These are phyloP conservation scores for Henningerozyma blattae DNA, from an alignment of 805 yeast genomes.

Conservation along the genomic window DNA sequence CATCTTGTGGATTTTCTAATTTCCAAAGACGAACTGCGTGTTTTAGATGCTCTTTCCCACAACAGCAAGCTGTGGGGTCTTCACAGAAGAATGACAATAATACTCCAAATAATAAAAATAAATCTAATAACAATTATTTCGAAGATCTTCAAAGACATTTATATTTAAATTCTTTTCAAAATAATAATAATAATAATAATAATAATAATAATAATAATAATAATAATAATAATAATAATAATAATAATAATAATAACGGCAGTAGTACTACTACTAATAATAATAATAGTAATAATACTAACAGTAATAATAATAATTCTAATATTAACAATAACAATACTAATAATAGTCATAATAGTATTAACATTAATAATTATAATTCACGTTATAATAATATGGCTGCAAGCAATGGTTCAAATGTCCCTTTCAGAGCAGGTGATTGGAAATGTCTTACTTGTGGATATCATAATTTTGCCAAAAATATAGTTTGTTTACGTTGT, in stretches of 20 bases:
- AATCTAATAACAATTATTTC: neutral
- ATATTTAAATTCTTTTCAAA: too few species aligned
- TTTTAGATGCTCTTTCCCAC: slow-evolving; percentile 85
- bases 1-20: slow-evolving; percentile 88
- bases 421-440: slow-evolving; percentile 95
- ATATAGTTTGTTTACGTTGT: slow-evolving; percentile 76
- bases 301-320: slow-evolving; percentile 11
- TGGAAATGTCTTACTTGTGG: slow-evolving; percentile 83
- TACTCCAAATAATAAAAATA: neutral
- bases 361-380: slow-evolving; percentile 1
- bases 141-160: neutral
- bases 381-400: slow-evolving; percentile 1
- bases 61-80: slow-evolving; percentile 38
- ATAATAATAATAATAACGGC: slow-evolving; percentile 5
- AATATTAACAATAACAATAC: slow-evolving; percentile 5
- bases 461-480: slow-evolving; percentile 89
- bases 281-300: slow-evolving; percentile 11
- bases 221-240: slow-evolving; percentile 6
- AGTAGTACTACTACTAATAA: neutral
- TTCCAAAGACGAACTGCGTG: slow-evolving; percentile 92
- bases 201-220: slow-evolving; percentile 4
- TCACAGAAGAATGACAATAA: neutral
- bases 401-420: slow-evolving; percentile 31
- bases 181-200: slow-evolving; percentile 3
- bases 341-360: slow-evolving; percentile 3